These are phyloP conservation scores for Aphanomyces cochlioides DNA, from an alignment of 352 stramenopile species.

Conservation along the genomic window DNA sequence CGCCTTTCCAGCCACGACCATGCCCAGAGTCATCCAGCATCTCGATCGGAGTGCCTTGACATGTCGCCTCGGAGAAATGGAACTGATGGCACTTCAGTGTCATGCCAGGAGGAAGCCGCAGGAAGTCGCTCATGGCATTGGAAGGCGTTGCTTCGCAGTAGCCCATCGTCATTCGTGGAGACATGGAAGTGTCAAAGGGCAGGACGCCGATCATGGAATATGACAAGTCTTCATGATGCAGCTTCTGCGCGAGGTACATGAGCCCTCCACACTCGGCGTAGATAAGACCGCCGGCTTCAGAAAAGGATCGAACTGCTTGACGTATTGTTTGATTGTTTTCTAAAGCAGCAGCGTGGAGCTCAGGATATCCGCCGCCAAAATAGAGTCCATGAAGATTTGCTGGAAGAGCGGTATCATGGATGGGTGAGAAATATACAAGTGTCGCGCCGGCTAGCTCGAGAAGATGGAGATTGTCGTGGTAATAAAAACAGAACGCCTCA, in stretches of 20 bases:
- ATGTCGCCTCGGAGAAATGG: constrained; percentile 31
- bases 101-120: neutral
- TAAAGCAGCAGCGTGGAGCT: constrained; percentile 32
- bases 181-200: constrained; percentile 24
- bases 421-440: constrained; percentile 30
- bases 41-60: constrained; percentile 3
- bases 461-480: constrained; percentile 27
- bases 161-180: constrained; percentile 25
- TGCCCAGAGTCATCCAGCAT: neutral
- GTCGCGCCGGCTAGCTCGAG: constrained; percentile 4
- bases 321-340: constrained; percentile 31
- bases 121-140: neutral
- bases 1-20: neutral
- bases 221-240: constrained; percentile 3
- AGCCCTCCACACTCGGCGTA: constrained; percentile 37
- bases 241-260: constrained; percentile 32
- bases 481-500: constrained; percentile 30
- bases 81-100: constrained; percentile 25
- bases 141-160: constrained; percentile 12
- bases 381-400: constrained; percentile 33
- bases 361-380: constrained; percentile 37
- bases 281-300: constrained; percentile 17
- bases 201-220: constrained; percentile 29
- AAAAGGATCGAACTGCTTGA: constrained; percentile 28
- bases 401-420: constrained; percentile 24